Evolutionary conservation across 2,329 filamentous ascomycete genomes (phyloP).

Genomic region (Colletotrichum chrysophilum): DNA sequence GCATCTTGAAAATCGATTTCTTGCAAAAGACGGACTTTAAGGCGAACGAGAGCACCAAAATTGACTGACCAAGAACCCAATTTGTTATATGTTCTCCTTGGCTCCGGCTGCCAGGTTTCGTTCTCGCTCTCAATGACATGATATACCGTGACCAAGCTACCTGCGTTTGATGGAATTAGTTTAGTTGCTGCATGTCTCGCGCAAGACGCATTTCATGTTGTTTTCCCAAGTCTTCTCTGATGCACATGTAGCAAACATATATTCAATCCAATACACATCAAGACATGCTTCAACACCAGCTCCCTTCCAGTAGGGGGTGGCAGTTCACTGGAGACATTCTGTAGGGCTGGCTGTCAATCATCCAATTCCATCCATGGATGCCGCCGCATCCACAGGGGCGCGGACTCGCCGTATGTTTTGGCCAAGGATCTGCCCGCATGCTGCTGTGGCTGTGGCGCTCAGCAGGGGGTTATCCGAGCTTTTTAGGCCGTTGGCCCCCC

Average conservation of each 20-base stretch:
- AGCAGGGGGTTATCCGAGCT: neutral
- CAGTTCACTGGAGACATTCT: neutral
- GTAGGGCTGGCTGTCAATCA: neutral
- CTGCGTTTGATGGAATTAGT: neutral
- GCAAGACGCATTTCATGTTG: neutral
- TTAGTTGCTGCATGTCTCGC: neutral
- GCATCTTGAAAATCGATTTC: neutral
- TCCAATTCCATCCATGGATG: neutral
- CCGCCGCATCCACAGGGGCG: neutral
- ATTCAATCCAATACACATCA: neutral
- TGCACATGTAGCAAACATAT: neutral
- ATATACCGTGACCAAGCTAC: no score
- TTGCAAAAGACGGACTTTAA: neutral
- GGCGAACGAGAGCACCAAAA: neutral
- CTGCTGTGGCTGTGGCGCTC: conserved; percentile 14
- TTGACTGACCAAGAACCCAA: no score
- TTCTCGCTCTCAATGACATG: neutral
- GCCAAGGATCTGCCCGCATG: neutral
- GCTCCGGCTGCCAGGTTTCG: fast-evolving
- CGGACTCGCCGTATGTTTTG: conserved; percentile 4
- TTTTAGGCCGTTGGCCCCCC: neutral
- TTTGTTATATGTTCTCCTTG: neutral
- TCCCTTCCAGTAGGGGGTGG: neutral
- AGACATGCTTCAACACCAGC: neutral
- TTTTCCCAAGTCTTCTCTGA: neutral